Evolutionary conservation across 2,329 filamentous ascomycete species (phyloP), one percentile per base, ranked within the genome.

Genomic region (Botrytis medusae): DNA sequence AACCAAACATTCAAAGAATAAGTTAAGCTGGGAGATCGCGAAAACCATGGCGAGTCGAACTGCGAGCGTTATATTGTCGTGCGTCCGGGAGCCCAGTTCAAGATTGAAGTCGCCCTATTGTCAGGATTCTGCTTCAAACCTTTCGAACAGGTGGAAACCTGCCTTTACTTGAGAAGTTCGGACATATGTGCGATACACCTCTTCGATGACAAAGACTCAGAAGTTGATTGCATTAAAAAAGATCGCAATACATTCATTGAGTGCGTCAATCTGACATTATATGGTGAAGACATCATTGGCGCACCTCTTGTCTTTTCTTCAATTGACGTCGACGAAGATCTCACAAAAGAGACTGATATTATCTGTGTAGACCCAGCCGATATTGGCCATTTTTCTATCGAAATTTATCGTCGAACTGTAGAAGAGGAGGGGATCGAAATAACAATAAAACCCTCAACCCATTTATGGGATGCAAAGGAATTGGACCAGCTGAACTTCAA

Each of bases 401-500:
- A 0, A 14, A 2, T 51, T 14, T 37, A 0, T 16, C 22, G 44
- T 6, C 32, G 8, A 8, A 54, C 40, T 5, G 34, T 34, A 5
- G 34, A 34, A 34, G 5, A 34, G 3, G 34, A 5, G 34, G 5
- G 3, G 20, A 14, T 32, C 1, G 9, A 3, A 34, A 34, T 34
- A 34, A 3, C 34, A 34, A 34, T 3, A 34, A 34, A 34, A 34
- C 34, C 59, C 18, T 6, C 25, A 7, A n/a, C n/a, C 10, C 6
- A n/a, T 18, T 9, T 68, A 18, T 68, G 9, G 42, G 5, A 74
- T 54, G 59, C 18, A 12, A 37, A 62, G 8, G 61, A 60, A 25
- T 42, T 75, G 2, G 74, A 74, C 32, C 42, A 51, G 18, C 40
- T 70, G 34, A 75, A 44, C n/a, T 74, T 61, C 25, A 74, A 74